Base-by-base conservation (phyloP, 2,329 filamentous ascomycete genomes). In the Periconia sp. region DNA sequence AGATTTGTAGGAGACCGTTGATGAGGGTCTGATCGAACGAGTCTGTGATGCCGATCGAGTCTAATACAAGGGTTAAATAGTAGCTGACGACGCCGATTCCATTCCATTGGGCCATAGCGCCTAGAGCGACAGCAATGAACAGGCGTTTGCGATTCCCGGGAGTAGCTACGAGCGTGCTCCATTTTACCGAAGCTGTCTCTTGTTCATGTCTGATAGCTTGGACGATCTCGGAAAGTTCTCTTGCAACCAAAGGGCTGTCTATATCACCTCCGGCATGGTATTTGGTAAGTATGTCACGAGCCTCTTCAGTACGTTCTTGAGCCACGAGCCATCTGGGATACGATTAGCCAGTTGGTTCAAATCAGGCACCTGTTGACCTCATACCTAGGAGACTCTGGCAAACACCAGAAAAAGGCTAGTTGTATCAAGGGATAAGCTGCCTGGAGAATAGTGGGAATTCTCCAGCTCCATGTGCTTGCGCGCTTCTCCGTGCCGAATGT, bases 351-450 rank as follows among this genome's bases (percentile, higher is more conserved):
- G 13, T 38, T 6, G 15, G 28, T 39, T 8, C 21, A 23, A 5
- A 30, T 17, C 13, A 31, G 4, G 10, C 2, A 31, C 17, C 19
- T 10, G 4, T 40, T n/a, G 70, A 19, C 78, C 79, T 24, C 75
- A 73, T 77, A 85, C 25, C 83, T 73, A 3, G 82, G 83, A 1
- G 75, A 80, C 48, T 85, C 82, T 0, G 82, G 82, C 4, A 81
- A 71, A 22, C 37, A 32, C 38, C 35, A 48, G 36, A 52, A 40
- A 36, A 39, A 50, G 5, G 63, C 34, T 7, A 79, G 64, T 44
- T 78, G 71, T 60, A 65, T 54, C 7, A 69, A 43, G 4, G 71
- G 72, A 6, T 73, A 75, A 3, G 72, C 43, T 21, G 72, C 69
- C 51, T 82, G 79, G 1, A 82, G 54, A 4, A 79, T 63, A 1